These are phyloP conservation scores for Falciphora oryzae DNA, from an alignment of 2,329 filamentous ascomycete species.

Conservation along the genomic window DNA sequence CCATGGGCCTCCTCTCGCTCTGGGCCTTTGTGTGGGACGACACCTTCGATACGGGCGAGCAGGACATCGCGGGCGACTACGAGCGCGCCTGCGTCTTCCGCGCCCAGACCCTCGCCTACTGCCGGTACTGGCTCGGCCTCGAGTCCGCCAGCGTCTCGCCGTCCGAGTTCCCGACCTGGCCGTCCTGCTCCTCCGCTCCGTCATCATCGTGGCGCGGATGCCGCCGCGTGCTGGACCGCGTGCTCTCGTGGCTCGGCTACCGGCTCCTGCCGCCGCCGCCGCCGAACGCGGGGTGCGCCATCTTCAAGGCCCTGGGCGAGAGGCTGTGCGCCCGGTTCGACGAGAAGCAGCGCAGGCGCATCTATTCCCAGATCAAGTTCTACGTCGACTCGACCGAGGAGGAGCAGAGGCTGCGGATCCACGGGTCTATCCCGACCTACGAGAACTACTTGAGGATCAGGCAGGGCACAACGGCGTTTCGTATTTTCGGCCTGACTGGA, in stretches of 20 bases:
- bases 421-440: slow-evolving; percentile 14
- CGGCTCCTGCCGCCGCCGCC: slow-evolving; percentile 11
- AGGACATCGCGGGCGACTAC: slow-evolving; percentile 24
- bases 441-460: slow-evolving; percentile 17
- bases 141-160: background rate
- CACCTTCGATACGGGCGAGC: slow-evolving; percentile 27
- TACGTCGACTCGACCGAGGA: slow-evolving; percentile 15
- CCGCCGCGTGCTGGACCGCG: background rate
- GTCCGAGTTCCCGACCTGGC: background rate
- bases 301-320: slow-evolving; percentile 18
- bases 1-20: slow-evolving; percentile 25
- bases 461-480: slow-evolving; percentile 16
- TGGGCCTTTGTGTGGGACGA: slow-evolving; percentile 31
- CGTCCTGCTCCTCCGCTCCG: background rate
- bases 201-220: background rate
- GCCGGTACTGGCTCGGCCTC: slow-evolving; percentile 23
- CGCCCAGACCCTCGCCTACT: slow-evolving; percentile 23
- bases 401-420: slow-evolving; percentile 17
- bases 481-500: slow-evolving; percentile 16
- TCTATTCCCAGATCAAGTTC: slow-evolving; percentile 15
- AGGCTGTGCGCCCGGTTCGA: slow-evolving; percentile 14
- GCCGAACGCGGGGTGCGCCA: slow-evolving; percentile 13
- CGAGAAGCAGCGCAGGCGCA: slow-evolving; percentile 13
- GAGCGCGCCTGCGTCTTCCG: slow-evolving; percentile 24
- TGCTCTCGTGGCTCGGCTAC: background rate